These are phyloP conservation scores for Phytophthora podocarpi DNA, from an alignment of 352 stramenopile genomes.

Conservation along the genomic window DNA sequence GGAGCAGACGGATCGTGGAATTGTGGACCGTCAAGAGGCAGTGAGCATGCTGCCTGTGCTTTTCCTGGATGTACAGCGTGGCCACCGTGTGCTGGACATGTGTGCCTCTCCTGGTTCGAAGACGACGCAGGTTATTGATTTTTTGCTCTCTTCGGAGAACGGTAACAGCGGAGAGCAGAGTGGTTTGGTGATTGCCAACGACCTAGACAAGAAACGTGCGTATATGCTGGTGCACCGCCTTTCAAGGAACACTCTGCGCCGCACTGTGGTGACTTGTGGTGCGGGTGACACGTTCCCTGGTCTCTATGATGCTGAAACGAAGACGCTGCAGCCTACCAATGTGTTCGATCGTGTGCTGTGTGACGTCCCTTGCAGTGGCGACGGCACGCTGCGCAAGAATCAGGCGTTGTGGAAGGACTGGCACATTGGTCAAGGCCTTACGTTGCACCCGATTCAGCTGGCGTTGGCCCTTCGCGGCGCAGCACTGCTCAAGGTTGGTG, in stretches of 20 bases:
- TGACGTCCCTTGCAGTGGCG: constrained; percentile 98
- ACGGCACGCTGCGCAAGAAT: constrained; percentile 99
- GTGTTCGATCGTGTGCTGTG: constrained; percentile 98
- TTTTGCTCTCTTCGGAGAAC: constrained; percentile 47
- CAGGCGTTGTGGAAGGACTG: constrained; percentile 94
- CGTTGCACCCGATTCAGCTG: constrained; percentile 94
- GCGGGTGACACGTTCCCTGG: constrained; percentile 94
- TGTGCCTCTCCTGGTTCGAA: constrained; percentile 98
- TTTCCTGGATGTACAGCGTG: constrained; percentile 92
- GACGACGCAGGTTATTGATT: constrained; percentile 97
- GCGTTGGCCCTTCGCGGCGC: constrained; percentile 92
- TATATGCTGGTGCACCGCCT: constrained; percentile 98
- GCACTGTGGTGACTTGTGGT: constrained; percentile 93
- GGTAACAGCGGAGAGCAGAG: constrained; percentile 22
- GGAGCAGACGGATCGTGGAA: constrained; percentile 90
- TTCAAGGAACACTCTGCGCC: constrained; percentile 79
- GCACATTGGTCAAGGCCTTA: constrained; percentile 91
- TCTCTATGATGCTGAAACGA: constrained; percentile 59
- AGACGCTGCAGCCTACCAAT: constrained; percentile 62
- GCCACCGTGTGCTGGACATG: constrained; percentile 87
- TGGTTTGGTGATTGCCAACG: constrained; percentile 95
- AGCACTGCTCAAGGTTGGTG: constrained; percentile 89
- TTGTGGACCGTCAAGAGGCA: constrained; percentile 97
- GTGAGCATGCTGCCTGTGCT: constrained; percentile 99
- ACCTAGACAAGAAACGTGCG: constrained; percentile 95